A percentile compares a stretch with the other conserved stretches of the same genome.
Evolutionary conservation across 306 rosid genomes (phyloP).

Genomic region (Erythrophleum fordii): DNA sequence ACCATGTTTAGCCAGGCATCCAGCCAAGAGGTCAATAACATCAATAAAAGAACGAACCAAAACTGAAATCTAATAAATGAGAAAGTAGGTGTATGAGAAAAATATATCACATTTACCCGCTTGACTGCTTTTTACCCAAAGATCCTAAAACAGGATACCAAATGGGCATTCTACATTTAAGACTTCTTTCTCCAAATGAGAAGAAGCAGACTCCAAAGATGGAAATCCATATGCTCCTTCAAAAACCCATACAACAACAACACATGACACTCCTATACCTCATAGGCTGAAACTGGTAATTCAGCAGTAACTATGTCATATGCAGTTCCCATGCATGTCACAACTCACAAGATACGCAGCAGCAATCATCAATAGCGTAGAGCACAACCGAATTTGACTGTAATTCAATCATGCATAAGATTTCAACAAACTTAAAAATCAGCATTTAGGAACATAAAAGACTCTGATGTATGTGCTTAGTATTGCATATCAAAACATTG

Average conservation of each 20-base stretch:
- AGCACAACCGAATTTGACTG: neutral
- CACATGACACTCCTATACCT: constrained; percentile 47
- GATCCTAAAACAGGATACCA: constrained; percentile 63
- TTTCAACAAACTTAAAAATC: constrained; percentile 48
- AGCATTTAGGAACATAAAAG: constrained; percentile 76
- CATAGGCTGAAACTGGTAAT: constrained; percentile 49
- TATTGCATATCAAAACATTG: constrained; percentile 77
- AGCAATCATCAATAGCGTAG: constrained; percentile 46
- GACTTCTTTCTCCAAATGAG: neutral
- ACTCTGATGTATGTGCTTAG: constrained; percentile 63
- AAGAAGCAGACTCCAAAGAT: constrained; percentile 35
- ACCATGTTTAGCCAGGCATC: constrained; percentile 74
- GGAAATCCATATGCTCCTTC: constrained; percentile 54
- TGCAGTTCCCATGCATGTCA: constrained; percentile 50
- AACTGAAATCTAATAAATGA: constrained; percentile 41
- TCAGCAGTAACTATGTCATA: constrained; percentile 57
- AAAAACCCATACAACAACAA: constrained; percentile 50
- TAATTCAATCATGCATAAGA: constrained; percentile 61
- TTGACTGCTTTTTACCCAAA: constrained; percentile 56
- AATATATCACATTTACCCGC: constrained; percentile 66
- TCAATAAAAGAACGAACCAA: constrained; percentile 57
- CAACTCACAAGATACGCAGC: constrained; percentile 74
- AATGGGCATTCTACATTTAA: constrained; percentile 44
- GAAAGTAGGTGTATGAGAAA: constrained; percentile 43
- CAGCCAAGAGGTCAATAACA: constrained; percentile 90